Evolutionary conservation across 2,329 filamentous ascomycete genomes (phyloP), one percentile per base, ranked within the genome.

Genomic region (Helicocarpus griseus): DNA sequence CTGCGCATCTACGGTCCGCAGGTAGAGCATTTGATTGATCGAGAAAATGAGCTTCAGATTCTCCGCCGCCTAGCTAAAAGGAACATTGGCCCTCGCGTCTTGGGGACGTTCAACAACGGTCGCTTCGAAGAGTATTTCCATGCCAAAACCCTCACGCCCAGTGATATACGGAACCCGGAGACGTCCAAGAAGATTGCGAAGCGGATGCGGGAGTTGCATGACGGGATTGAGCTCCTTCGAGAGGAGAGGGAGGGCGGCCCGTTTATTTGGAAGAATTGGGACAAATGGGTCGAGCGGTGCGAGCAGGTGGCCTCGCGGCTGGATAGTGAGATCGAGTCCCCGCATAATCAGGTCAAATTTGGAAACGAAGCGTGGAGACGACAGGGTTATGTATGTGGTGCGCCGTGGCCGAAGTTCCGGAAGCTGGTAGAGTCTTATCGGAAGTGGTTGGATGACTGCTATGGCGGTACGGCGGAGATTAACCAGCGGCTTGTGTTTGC

Each of bases 41-140:
- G 93, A 54, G 87, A 96, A 52, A 86, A 86, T 22, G 93, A 98
- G 66, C 76, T 98, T 14, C 82, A 83, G 54, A 93, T 97, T 46
- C 77, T 98, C 17, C 81, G 85, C 53, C 85, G 93, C 39, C 78
- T 98, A 29, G 89, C 87, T 2, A 83, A 87, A 51, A 95, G 96
- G 75, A 89, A 86, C 60, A 98, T 98, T 57, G 93, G 93, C 2
- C 93, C 93, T 4, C 82, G 89, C 14, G 75, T 98, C 28, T 76
- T 98, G 0, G 93, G 93, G 1, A 96, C 89, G 0, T 98, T 98
- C 67, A 81, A 78, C 50, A 98, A 98, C 63, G 93, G 93, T 8
- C 86, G 93, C 4, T 98, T 98, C 58, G 93, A 98, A 69, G 86
- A 98, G 66, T 97, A 84, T 65, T 87, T 96, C 65, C 82, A 95